These are phyloP conservation scores for Cercospora sp. DNA, from an alignment of 2,329 filamentous ascomycete species.

Conservation along the genomic window DNA sequence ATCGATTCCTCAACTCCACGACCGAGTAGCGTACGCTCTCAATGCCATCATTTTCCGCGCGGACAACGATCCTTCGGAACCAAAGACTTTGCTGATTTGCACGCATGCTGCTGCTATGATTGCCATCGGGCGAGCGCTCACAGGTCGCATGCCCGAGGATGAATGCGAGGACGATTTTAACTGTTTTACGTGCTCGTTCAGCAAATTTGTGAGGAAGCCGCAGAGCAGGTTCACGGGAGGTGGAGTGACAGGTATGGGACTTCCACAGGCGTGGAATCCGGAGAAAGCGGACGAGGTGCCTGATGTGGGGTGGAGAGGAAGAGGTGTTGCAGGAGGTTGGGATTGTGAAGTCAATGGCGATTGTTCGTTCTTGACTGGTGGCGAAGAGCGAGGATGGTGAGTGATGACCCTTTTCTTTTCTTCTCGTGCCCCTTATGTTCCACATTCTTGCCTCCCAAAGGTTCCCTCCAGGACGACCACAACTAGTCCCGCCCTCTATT, in stretches of 20 bases:
- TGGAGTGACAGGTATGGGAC: slow-evolving; percentile 5
- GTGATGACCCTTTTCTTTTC: slow-evolving; percentile 32
- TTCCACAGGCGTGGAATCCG: slow-evolving; percentile 32
- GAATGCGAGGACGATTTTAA: slow-evolving; percentile 75
- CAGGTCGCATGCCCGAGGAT: slow-evolving; percentile 71
- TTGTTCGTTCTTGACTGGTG: slow-evolving; percentile 75
- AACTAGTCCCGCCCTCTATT: neutral
- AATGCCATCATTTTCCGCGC: slow-evolving; percentile 69
- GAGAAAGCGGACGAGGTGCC: slow-evolving; percentile 42
- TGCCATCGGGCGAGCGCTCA: slow-evolving; percentile 77
- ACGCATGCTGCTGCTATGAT: slow-evolving; percentile 90
- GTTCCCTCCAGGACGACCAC: neutral
- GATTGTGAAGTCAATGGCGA: slow-evolving; percentile 77
- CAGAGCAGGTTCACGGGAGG: slow-evolving; percentile 19
- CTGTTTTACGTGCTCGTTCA: slow-evolving; percentile 80
- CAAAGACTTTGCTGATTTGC: slow-evolving; percentile 73
- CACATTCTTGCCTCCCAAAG: neutral
- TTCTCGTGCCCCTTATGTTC: neutral
- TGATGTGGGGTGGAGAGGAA: slow-evolving; percentile 57
- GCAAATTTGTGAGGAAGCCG: slow-evolving; percentile 59
- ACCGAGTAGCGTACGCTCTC: slow-evolving; percentile 71
- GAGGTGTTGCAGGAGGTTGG: slow-evolving; percentile 75
- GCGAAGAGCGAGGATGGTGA: slow-evolving; percentile 87
- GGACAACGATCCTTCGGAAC: slow-evolving; percentile 64
- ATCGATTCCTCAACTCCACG: slow-evolving; percentile 74